Base-by-base conservation (phyloP, 306 rosid species). In the Benincasa hispida region DNA sequence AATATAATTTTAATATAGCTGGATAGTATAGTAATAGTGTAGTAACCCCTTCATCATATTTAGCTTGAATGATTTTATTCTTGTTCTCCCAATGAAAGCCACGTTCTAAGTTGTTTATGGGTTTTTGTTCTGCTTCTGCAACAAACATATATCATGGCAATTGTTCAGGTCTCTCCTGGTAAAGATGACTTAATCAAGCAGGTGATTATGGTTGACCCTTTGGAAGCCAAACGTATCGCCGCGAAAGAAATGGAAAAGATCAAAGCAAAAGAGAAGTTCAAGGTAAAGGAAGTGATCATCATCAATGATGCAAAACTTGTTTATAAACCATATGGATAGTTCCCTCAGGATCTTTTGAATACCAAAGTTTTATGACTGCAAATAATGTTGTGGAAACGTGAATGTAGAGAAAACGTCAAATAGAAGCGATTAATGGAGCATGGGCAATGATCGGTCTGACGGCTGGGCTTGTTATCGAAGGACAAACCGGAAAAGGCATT, bases 371-470 rank as follows among this genome's bases (percentile, higher is more conserved):
- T n/a, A n/a, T 61, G 13, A 15, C 39, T 6, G 10, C 41, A 35
- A 34, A 63, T 37, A 47, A 70, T 70, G 41, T 17, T 48, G 37
- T 48, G 75, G 25, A 45, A 69, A 69, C 76, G 63, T 82, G 83
- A 80, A 60, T 79, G 80, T 72, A 94, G 97, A 90, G 90, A 82
- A 84, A 83, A 69, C 93, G 94, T 53, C 91, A 85, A 85, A 87
- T 94, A 76, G 98, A 94, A 80, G 96, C 97, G 47, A 87, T 91
- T 8, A 94, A 94, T 76, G 98, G 97, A 75, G 98, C 97, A 47
- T 91, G 96, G 97, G 98, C 98, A 53, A 94, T 94, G 95, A 87
- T 91, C 62, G 98, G 97, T 58, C 92, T 94, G 72, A 89, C 98
- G 0, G 91, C 87, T 13, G 97, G 96, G 74, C 87, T 93, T 75